phyloP scores from a whole-genome alignment of 2,329 filamentous ascomycete genomes.

The Cladosporium oxysporum region DNA sequence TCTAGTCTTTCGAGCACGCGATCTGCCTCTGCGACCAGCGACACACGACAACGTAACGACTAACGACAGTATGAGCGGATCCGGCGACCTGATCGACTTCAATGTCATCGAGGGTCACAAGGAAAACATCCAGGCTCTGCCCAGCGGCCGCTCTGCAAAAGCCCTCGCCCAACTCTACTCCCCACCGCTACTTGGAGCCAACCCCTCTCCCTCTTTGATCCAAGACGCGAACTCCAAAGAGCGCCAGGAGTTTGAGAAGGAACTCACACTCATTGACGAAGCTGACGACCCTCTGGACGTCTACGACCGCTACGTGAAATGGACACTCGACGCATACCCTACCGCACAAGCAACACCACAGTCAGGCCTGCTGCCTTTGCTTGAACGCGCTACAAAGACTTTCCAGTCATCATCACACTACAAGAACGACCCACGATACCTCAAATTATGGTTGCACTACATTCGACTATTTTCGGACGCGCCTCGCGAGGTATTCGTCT shows the following conservation, averaged over 20 bases:
- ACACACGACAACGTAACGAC: not conserved
- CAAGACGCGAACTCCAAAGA: constrained; percentile 76
- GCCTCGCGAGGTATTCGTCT: constrained; percentile 91
- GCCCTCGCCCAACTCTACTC: constrained; percentile 84
- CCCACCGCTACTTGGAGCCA: constrained; percentile 41
- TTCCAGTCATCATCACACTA: constrained; percentile 86
- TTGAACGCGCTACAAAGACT: constrained; percentile 89
- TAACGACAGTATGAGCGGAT: constrained; percentile 34
- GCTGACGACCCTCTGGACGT: constrained; percentile 94
- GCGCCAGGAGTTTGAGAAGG: constrained; percentile 81
- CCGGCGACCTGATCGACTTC: constrained; percentile 63
- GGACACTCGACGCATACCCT: constrained; percentile 93
- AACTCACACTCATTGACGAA: constrained; percentile 75
- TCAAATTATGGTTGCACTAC: constrained; percentile 93
- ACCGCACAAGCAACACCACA: constrained; percentile 88
- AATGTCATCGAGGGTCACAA: constrained; percentile 95
- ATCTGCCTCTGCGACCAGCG: constrained; percentile 12
- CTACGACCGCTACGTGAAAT: constrained; percentile 95
- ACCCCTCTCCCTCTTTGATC: constrained; percentile 63
- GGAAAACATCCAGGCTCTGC: constrained; percentile 94
- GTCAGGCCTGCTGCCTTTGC: constrained; percentile 83
- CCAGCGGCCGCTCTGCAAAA: constrained; percentile 83
- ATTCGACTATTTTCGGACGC: constrained; percentile 89
- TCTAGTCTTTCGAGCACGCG: not conserved
- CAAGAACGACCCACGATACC: constrained; percentile 90